Evolutionary conservation across 225 moss, liverwort and hornwort species (phyloP).

Genomic region (Anthoceros angustus): DNA sequence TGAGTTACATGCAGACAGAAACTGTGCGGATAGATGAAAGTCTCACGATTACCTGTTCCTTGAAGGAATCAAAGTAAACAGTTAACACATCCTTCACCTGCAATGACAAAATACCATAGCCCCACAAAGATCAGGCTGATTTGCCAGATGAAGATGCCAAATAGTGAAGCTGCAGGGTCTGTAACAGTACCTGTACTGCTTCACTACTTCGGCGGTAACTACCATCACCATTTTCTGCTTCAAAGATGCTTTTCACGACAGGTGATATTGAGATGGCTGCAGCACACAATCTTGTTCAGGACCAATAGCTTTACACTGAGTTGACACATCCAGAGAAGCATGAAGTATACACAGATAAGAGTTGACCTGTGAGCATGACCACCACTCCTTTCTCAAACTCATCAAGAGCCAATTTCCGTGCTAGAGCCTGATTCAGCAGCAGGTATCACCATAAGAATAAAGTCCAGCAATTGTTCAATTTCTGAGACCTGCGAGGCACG

Average conservation of each 20-base stretch:
- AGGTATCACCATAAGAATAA: not conserved
- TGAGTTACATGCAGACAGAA: not conserved
- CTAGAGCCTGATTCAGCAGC: constrained; percentile 24
- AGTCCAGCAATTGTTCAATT: not conserved
- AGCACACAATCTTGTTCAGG: not conserved
- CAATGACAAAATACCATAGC: not conserved
- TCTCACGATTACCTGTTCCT: constrained; percentile 31
- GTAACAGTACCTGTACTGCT: constrained; percentile 31
- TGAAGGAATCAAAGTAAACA: constrained; percentile 48
- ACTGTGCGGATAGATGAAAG: not conserved
- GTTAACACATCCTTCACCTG: constrained; percentile 47
- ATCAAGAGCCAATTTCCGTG: constrained; percentile 40
- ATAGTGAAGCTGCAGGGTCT: not conserved
- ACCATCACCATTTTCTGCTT: constrained; percentile 38
- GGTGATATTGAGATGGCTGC: constrained; percentile 48
- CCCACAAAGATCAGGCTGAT: too few species aligned
- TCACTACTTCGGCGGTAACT: constrained; percentile 46
- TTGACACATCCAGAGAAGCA: not conserved
- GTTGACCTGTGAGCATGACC: constrained; percentile 45
- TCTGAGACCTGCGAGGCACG: not conserved
- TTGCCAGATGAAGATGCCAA: too few species aligned
- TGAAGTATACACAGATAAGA: not conserved
- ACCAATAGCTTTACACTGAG: not conserved
- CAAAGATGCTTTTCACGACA: constrained; percentile 50
- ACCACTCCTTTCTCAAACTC: constrained; percentile 56